phyloP scores from a whole-genome alignment of 1,139 yeast genomes.

The Suhomyces guaymorum region DNA sequence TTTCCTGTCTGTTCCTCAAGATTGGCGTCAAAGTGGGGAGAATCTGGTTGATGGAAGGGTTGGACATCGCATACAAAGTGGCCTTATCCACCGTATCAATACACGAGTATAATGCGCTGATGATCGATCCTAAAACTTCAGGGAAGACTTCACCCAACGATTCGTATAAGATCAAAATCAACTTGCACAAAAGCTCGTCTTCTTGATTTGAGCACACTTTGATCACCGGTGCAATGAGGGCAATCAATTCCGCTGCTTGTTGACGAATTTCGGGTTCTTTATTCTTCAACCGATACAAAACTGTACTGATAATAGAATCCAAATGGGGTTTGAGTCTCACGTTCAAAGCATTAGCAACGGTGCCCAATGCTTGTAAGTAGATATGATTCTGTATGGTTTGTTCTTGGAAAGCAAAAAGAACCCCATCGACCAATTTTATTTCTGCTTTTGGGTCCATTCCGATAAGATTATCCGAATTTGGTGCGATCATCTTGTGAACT shows the following conservation, averaged over 20 bases:
- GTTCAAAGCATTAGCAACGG: slow-evolving; percentile 69
- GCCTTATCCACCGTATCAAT: slow-evolving; percentile 36
- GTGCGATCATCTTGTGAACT: slow-evolving; percentile 36
- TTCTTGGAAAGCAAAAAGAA: slow-evolving; percentile 81
- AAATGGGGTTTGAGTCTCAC: slow-evolving; percentile 70
- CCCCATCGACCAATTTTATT: slow-evolving; percentile 73
- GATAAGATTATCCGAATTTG: slow-evolving; percentile 34
- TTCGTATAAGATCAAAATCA: slow-evolving; percentile 81
- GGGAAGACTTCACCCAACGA: slow-evolving; percentile 95
- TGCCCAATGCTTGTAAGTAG: slow-evolving; percentile 65
- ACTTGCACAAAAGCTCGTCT: slow-evolving; percentile 59
- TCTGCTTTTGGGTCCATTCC: slow-evolving; percentile 51
- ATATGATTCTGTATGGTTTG: slow-evolving; percentile 58
- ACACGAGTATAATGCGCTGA: slow-evolving; percentile 63
- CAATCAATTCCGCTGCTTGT: slow-evolving; percentile 81
- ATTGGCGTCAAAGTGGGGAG: slow-evolving; percentile 91
- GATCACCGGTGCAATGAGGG: slow-evolving; percentile 66
- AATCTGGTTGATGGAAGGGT: slow-evolving; percentile 83
- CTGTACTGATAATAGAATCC: slow-evolving; percentile 70
- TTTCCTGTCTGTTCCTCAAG: slow-evolving; percentile 83
- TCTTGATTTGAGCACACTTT: slow-evolving; percentile 55
- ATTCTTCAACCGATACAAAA: slow-evolving; percentile 73
- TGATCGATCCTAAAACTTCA: slow-evolving; percentile 84
- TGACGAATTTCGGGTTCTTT: slow-evolving; percentile 74
- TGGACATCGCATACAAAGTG: slow-evolving; percentile 57